Base-by-base conservation (phyloP, 1,139 yeast genomes). In the Lodderomyces theae region DNA sequence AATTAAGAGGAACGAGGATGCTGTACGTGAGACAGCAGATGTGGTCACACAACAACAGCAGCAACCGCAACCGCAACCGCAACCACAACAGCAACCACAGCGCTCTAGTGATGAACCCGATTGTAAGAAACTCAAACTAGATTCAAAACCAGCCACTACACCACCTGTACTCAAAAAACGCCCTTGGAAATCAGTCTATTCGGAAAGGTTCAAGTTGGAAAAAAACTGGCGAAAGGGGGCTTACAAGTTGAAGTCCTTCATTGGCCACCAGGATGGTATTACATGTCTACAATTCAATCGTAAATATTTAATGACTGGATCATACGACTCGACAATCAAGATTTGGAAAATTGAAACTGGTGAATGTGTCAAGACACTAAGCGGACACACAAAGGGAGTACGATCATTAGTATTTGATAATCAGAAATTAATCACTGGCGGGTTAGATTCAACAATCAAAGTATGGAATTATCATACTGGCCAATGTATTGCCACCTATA, bases 381-480 rank as follows among this genome's bases (percentile, higher is more conserved):
- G 74, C 23, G 96, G 97, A 12, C 97, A 92, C 58, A 76, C 82
- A 7, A 82, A 85, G 49, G 96, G 96, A 16, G 94, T 92, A 23
- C 74, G 89, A 42, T 77, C 96, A 0, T 68, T 92, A 37, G 86
- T 78, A 40, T 90, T 90, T 60, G 98, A 92, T 63, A 82, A 81
- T 40, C 87, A 84, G 51, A 92, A 92, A 61, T 72, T 92, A 40
- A 88, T 92, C 37, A 86, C 97, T 2, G 97, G 96, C 13, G 90
- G 96, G 1, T 71, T 88, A 58, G 98, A 92, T 63, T 77, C 84
- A 39, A 89, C 96, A 0, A 88, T 92, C 46, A 84, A 90, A 52
- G 95, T 92, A 24, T 92, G 98, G 98, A 89, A 90, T 63, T 88
- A 87, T 63, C 85, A 85, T 49, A 88, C 95, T 1, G 98, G 98